Evolutionary conservation across 768 basidiomycete genomes (phyloP), one percentile per base, ranked within the genome.

Genomic region (Rhodotorula kratochvilovae): DNA sequence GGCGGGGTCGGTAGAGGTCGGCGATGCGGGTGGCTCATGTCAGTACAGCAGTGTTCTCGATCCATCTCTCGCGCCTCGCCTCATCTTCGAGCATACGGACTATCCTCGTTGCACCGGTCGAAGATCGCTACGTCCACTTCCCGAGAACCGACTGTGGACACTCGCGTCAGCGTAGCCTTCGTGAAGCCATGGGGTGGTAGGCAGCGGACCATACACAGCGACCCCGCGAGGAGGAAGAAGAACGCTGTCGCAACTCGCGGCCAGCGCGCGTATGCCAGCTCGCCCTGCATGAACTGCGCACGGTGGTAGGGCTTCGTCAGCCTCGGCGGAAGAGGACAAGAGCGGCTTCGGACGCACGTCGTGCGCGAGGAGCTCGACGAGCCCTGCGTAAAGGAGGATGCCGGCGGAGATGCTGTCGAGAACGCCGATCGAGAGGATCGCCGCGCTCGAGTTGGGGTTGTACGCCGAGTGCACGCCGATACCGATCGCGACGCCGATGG

Each of bases 401-500:
- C 80, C 78, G 1, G 79, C 79, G 5, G 77, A 77, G 46, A 79
- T 78, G 12, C 76, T 66, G 57, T 80, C 79, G 64, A 81, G 78
- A 29, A 80, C 68, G 15, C 79, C 80, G 71, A 79, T 78, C 19
- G 78, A 74, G 29, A 79, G 75, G 12, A 80, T 63, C 0, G 78
- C 76, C 6, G 73, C 61, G 25, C 71, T 51, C 1, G 73, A 77
- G 67, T 79, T 79, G 13, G 78, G 76, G 61, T 78, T 79, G 67
- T 78, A 79, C 25, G 51, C 55, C 13, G 68, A n/a, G 61, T 79
- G 77, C 6, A 80, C 79, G 21, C 77, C 80, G 53, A 81, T 79
- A 35, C 79, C 79, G 42, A 80, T 79, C 3, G 75, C 78, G 64
- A 80, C 77, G 17, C 79, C 79, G 55, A 80, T 66, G 79, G 78